Base-by-base conservation (phyloP, 176 grass and related monocot species). In the Secale cereale region DNA sequence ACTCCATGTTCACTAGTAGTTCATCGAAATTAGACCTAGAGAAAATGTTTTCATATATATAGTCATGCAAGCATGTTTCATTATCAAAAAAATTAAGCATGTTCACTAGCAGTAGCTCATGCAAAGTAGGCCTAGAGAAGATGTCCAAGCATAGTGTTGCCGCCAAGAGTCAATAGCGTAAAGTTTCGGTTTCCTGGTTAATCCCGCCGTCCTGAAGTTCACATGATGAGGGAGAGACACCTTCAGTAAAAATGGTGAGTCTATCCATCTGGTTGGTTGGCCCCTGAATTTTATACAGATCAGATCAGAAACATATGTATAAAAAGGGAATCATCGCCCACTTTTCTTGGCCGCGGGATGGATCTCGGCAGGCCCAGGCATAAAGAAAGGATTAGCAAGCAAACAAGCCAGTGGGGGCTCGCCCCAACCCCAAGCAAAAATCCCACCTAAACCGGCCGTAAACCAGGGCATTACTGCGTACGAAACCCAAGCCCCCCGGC, bases 251-350 rank as follows among this genome's bases (percentile, higher is more conserved):
- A 43, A 65, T 32, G 64, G 64, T 0, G 15, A 31, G 70, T 7
- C 70, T 15, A 73, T 74, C 7, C 52, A 57, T 57, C 52, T 57
- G 52, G 19, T 22, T 57, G 37, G 14, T 10, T 57, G 37, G 14
- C 5, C 17, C 8, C 45, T 27, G 23, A 66, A 83, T 64, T 74
- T 57, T 57, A 57, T 43, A 27, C 52, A 73, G 27, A 79, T 59
- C 74, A 86, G 56, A 41, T 72, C 41, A 50, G 82, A 12, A 43
- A 59, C 25, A 78, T 23, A 60, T 8, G 46, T n/a, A 78, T 26
- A 65, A 89, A 89, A 86, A 91, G 76, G 89, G 36, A 61, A 68
- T 70, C 85, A 62, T 15, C 50, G 37, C n/a, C 74, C 82, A 74
- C 86, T 88, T 85, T 60, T 50, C 27, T 63, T 74, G 84, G 36